A percentile compares a stretch with the other conserved stretches of the same genome.
These are phyloP conservation scores for Populus euphratica DNA, from an alignment of 345 rosid genomes.

Conservation along the genomic window DNA sequence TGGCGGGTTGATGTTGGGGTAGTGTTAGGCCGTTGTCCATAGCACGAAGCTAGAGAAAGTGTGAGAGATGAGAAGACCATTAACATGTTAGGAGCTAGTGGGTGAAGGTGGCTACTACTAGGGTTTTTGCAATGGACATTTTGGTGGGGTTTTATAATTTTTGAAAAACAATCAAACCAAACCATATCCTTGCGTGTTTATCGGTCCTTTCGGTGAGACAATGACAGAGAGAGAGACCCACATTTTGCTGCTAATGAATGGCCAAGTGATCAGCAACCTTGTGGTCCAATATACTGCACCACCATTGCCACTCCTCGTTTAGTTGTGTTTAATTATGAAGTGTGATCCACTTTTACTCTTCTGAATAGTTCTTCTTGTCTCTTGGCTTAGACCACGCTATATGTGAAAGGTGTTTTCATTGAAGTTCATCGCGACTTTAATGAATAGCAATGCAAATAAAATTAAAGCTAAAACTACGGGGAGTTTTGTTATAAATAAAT, in stretches of 20 bases:
- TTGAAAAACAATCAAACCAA: slow-evolving; percentile 25
- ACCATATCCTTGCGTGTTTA: slow-evolving; percentile 36
- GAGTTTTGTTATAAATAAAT: no score
- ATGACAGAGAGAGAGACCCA: slow-evolving; percentile 29
- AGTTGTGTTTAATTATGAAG: neutral
- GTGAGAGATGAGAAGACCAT: neutral
- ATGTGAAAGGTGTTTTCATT: neutral
- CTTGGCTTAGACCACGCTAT: neutral
- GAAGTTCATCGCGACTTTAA: neutral
- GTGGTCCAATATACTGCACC: slow-evolving; percentile 7
- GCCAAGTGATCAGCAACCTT: neutral
- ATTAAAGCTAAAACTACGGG: neutral
- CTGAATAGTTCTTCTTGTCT: neutral
- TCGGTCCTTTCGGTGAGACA: slow-evolving; percentile 41
- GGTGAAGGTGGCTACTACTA: neutral
- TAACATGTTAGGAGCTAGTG: neutral
- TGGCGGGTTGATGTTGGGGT: no score
- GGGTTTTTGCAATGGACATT: neutral
- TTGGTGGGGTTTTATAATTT: slow-evolving; percentile 4
- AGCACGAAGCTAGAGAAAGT: neutral
- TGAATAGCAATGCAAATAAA: neutral
- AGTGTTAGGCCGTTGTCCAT: neutral
- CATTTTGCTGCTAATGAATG: slow-evolving; percentile 32
- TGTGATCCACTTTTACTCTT: neutral
- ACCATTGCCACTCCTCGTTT: neutral